Evolutionary conservation across 164 flowering plant species (phyloP).

Genomic region (Umbilicus rupestris): DNA sequence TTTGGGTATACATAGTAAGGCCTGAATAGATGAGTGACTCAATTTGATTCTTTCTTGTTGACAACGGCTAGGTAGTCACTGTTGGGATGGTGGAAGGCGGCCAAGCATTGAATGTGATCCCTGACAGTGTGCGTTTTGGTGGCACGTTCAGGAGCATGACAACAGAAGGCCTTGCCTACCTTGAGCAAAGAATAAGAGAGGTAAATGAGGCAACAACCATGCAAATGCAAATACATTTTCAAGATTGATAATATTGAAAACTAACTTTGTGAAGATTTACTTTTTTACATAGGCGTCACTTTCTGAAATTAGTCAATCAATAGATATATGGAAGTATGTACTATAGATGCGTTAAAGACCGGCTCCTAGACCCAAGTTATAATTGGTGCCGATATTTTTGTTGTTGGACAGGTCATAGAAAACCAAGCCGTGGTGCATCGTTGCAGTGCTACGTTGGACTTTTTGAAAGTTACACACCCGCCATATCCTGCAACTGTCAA

Average conservation of each 20-base stretch:
- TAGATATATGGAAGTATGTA: not conserved
- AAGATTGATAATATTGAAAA: not conserved
- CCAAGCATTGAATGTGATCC: conserved; percentile 47
- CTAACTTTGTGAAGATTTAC: not conserved
- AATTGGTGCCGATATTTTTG: not conserved
- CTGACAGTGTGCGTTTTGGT: conserved; percentile 47
- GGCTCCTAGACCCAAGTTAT: not conserved
- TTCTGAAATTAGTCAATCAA: not conserved
- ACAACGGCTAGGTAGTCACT: conserved; percentile 40
- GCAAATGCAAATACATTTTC: not conserved
- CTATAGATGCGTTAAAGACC: too few species aligned
- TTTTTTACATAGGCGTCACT: not conserved
- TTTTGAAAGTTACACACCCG: conserved; percentile 45
- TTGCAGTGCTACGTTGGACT: conserved; percentile 66
- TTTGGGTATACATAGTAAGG: too few species aligned
- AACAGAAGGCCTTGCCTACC: conserved; percentile 33
- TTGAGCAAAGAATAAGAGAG: conserved; percentile 54
- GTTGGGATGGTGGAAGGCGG: conserved; percentile 47
- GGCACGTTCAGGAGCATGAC: conserved; percentile 65
- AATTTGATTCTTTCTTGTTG: not conserved
- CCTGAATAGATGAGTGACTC: not conserved
- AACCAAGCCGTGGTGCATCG: conserved; percentile 68
- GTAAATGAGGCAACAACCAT: conserved; percentile 20
- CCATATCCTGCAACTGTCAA: conserved; percentile 80
- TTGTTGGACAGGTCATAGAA: conserved; percentile 47